These are phyloP conservation scores for Climacium dendroides DNA, from an alignment of 225 moss, liverwort and hornwort species.

Conservation along the genomic window DNA sequence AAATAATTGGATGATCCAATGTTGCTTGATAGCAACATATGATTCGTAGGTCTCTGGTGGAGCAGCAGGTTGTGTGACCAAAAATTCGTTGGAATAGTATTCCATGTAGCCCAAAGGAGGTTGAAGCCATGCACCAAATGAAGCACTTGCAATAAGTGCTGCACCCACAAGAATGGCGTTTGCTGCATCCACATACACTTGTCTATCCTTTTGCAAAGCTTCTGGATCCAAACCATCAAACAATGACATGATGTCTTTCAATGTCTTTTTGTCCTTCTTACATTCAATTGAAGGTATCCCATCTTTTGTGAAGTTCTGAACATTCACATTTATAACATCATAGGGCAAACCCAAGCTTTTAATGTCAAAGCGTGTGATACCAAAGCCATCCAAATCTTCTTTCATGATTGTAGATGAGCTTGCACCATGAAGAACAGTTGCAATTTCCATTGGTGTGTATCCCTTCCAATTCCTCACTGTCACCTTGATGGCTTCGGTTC, in stretches of 20 bases:
- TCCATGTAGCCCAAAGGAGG: not conserved
- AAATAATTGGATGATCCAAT: not conserved
- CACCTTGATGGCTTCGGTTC: not conserved
- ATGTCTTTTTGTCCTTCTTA: accelerated
- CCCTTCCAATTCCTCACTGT: not conserved
- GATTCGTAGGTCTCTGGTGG: not conserved
- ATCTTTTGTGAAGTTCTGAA: accelerated
- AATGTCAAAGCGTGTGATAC: not conserved
- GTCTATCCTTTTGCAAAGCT: not conserved
- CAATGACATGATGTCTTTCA: not conserved
- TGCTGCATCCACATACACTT: not conserved
- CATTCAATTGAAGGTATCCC: not conserved
- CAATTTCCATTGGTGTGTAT: not conserved
- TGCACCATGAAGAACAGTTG: not conserved
- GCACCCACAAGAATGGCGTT: not conserved
- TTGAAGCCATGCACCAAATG: not conserved
- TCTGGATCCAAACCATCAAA: not conserved
- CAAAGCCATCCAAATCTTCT: not conserved
- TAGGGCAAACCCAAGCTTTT: not conserved
- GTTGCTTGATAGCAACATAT: not conserved
- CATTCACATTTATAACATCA: accelerated
- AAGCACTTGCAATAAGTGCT: not conserved
- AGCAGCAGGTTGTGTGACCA: not conserved
- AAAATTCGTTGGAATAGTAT: not conserved
- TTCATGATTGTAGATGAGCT: not conserved